Base-by-base conservation (phyloP, 2,329 filamentous ascomycete genomes). In the Phaeosphaeria sp. region DNA sequence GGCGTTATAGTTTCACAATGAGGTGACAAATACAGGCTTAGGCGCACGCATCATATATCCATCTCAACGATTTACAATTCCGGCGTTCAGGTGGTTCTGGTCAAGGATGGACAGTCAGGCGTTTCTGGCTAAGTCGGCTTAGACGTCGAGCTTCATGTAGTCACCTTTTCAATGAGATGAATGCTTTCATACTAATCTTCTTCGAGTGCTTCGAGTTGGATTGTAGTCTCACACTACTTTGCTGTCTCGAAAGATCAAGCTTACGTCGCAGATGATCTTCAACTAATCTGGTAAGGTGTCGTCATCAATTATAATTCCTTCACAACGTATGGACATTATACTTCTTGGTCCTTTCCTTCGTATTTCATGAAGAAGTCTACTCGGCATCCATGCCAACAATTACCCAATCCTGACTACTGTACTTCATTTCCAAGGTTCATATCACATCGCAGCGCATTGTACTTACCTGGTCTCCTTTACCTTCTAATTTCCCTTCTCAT, bases 31-130 rank as follows among this genome's bases (percentile, higher is more conserved):
- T 20, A 44, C 15, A 39, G 39, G 43, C 6, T 8, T 27, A 51
- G 24, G 36, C 15, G 49, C 15, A 21, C 39, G 18, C 39, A 51
- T 51, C 22, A 40, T 51, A 51, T 51, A 51, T 51, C 49, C 49
- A 51, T 30, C 24, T 44, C n/a, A 30, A 30, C 18, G n/a, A 51
- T n/a, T 7, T 51, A 40, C 36, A 22, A 33, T 21, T 33, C 18
- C 3, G 39, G 49, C 49, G 49, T 44, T 44, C 4, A 22, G 13
- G 36, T n/a, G 36, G 39, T 18, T 4, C 2, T 22, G 21, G 30
- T 48, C 13, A 48, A 20, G 44, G 17, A 33, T 30, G 24, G n/a
- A 11, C n/a, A 20, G 46, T 25, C 11, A 25, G 24, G 46, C 24
- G 24, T 48, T 48, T 36, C 24, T 36, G 46, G 48, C 39, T 27